Base-by-base conservation (phyloP, 345 rosid species). In the Eucalyptus pauciflora region DNA sequence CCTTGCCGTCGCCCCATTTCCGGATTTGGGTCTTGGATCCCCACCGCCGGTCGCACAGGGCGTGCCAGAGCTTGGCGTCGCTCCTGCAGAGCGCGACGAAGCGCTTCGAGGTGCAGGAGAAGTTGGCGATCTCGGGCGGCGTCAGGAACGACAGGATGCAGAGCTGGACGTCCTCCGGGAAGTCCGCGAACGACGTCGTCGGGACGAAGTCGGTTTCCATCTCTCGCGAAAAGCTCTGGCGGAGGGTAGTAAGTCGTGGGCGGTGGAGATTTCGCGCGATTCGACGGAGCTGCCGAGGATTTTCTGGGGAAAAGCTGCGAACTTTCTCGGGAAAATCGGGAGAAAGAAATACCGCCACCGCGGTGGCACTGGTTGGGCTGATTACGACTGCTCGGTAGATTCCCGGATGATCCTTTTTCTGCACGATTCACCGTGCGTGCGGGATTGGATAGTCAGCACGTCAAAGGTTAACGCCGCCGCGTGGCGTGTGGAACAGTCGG, bases 141-240 rank as follows among this genome's bases (percentile, higher is more conserved):
- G 93, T 58, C 56, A 97, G 94, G 94, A 96, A 96, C 4, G 99
- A 97, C 43, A 97, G 92, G 92, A 96, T 91, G 91, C 93, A 93
- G 91, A 96, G 93, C 92, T 96, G 98, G 90, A 96, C 93, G 91
- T 97, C 99, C 64, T 97, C 98, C 0, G 98, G 98, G 90, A 96
- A 93, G 46, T 96, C 95, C 51, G 88, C n/a, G 91, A 96, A 95
- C 2, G 98, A 92, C 86, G 90, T 52, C 8, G 91, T 52, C 10
- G 91, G 81, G 69, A 90, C 89, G 69, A 33, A 48, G 71, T 89
- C 88, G 41, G 86, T 85, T 33, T 50, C 89, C 89, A 56, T 81
- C 46, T 81, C 46, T 25, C 5, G n/a, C n/a, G 33, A 56, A 86
- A 87, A 22, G 56, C 83, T 67, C 41, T 17, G 33, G 62, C 4